Evolutionary conservation across 1,284 basidiomycete species (phyloP).

Genomic region (Porogramme epimiltina): DNA sequence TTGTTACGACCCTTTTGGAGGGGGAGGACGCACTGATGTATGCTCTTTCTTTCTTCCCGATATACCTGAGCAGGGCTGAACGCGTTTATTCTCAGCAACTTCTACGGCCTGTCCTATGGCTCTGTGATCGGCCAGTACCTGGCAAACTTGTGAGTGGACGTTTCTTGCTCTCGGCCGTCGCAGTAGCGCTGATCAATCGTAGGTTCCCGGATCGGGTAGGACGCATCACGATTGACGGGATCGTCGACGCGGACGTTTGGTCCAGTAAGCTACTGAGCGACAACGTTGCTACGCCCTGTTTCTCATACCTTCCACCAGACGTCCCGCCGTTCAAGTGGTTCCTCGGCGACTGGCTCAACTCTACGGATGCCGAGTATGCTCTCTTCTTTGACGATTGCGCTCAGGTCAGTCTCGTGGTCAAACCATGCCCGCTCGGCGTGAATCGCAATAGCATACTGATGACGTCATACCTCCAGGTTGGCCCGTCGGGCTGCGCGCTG

Average conservation of each 20-base stretch:
- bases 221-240: slow-evolving; percentile 27
- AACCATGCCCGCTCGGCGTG: not conserved
- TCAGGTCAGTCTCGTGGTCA: slow-evolving; percentile 28
- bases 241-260: slow-evolving; percentile 29
- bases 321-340: slow-evolving; percentile 38
- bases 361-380: slow-evolving; percentile 35
- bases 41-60: slow-evolving; percentile 6
- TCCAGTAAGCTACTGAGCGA: slow-evolving; percentile 25
- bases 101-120: slow-evolving; percentile 29
- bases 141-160: slow-evolving; percentile 26
- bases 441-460: not conserved
- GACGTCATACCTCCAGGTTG: slow-evolving; percentile 26
- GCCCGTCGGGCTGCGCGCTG: slow-evolving; percentile 33
- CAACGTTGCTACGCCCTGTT: not conserved
- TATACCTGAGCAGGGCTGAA: not conserved
- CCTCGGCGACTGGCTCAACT: slow-evolving; percentile 28
- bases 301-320: slow-evolving; percentile 15
- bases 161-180: slow-evolving; percentile 1
- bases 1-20: slow-evolving; percentile 40
- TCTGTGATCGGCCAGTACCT: slow-evolving; percentile 30
- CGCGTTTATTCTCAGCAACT: slow-evolving; percentile 21
- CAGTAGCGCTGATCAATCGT: too few relatives aligned
- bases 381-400: slow-evolving; percentile 37
- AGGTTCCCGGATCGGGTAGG: slow-evolving; percentile 29
- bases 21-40: slow-evolving; percentile 43